These are phyloP conservation scores for Collybia nuda DNA, from an alignment of 768 basidiomycete species.

Conservation along the genomic window DNA sequence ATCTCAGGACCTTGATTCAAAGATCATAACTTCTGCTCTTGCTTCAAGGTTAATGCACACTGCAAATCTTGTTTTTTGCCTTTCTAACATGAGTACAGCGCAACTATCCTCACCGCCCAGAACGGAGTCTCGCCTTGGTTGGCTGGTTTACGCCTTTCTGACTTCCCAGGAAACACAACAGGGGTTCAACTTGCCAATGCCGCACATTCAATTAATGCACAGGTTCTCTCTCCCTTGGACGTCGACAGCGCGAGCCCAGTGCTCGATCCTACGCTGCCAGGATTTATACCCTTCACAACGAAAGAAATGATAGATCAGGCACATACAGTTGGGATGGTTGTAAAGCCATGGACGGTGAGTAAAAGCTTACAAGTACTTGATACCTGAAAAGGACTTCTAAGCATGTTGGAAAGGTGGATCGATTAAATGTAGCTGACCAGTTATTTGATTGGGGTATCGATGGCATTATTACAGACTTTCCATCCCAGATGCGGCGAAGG, in stretches of 20 bases:
- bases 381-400: no score
- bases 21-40: constrained; percentile 61
- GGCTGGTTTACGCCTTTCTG: constrained; percentile 60
- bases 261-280: constrained; percentile 40
- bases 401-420: constrained; percentile 47
- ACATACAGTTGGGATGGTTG: constrained; percentile 58
- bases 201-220: constrained; percentile 60
- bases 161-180: constrained; percentile 61
- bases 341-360: constrained; percentile 77
- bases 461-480: constrained; percentile 80
- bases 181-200: constrained; percentile 67
- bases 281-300: constrained; percentile 59
- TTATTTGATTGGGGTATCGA: constrained; percentile 63
- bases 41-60: constrained; percentile 53
- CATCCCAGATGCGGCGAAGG: constrained; percentile 55
- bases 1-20: constrained; percentile 51
- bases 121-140: constrained; percentile 62
- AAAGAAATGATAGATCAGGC: constrained; percentile 67
- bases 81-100: constrained; percentile 20
- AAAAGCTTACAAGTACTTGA: background rate
- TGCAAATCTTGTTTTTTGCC: background rate
- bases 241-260: constrained; percentile 35
- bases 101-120: constrained; percentile 38
- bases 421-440: constrained; percentile 59
- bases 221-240: constrained; percentile 65